Base-by-base conservation (phyloP, 2,329 filamentous ascomycete species). In the Fusarium continuum region DNA sequence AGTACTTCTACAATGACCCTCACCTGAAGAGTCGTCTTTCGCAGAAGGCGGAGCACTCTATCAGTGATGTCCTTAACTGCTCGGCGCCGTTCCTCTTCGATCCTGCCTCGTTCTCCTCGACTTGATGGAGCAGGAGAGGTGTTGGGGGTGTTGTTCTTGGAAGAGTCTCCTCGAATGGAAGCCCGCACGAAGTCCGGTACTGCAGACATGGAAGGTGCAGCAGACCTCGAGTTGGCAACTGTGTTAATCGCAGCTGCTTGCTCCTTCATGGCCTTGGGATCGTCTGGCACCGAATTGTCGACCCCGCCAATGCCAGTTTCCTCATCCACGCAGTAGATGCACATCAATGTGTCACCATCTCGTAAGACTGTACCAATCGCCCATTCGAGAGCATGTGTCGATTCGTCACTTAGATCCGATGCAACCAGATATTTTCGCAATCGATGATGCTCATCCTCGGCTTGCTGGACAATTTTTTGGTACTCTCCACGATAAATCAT, bases 361-460 rank as follows among this genome's bases (percentile, higher is more conserved):
- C 95, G 87, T 25, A 99, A 82, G 6, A 98, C 93, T 0, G 94
- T 98, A 8, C 95, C 95, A 52, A 99, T 93, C 0, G 94, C 95
- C 95, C 95, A 99, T 75, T 99, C 95, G 26, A 99, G 82, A 2
- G 95, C 95, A 75, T 98, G 96, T 7, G 92, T 91, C 5, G 94
- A 93, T 78, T 99, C 95, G 31, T 95, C 91, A 68, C 93, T 97
- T 4, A 98, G 80, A 76, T 99, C 95, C 0, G 92, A 97, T 4
- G 95, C 94, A n/a, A 97, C 93, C 14, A 99, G 80, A 73, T 98
- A 99, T 70, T 95, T 96, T 48, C 95, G 86, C 59, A 94, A 85
- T 48, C 91, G 87, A 44, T 91, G 87, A 44, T 91, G 84, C 47
- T 92, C 91, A 11, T 92, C 90, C 53, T 93, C 88, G 0, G 91